A percentile compares a stretch with the other conserved stretches of the same genome.
These are phyloP conservation scores for Geranium rotundifolium DNA, from an alignment of 345 rosid genomes.

Conservation along the genomic window DNA sequence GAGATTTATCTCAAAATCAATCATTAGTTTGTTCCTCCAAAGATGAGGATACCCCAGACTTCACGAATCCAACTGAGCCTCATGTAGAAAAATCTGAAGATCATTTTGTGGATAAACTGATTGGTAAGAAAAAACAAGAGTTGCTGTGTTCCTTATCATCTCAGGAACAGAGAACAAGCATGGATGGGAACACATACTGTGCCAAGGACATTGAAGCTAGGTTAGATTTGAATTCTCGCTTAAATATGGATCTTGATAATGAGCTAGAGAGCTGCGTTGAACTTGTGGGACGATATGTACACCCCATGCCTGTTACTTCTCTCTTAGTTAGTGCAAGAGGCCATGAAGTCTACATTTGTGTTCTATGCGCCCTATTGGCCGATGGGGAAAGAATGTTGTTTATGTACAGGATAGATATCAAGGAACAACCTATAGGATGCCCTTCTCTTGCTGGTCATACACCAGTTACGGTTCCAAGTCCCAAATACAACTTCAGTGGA, in stretches of 20 bases:
- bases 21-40: slow-evolving; percentile 13
- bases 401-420: slow-evolving; percentile 45
- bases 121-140: slow-evolving; percentile 17
- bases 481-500: slow-evolving; percentile 28
- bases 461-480: slow-evolving; percentile 31
- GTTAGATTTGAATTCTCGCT: slow-evolving; percentile 22
- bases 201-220: slow-evolving; percentile 19
- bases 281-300: slow-evolving; percentile 71
- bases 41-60: slow-evolving; percentile 15
- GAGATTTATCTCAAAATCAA: slow-evolving; percentile 9
- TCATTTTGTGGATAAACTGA: slow-evolving; percentile 19
- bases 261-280: slow-evolving; percentile 37
- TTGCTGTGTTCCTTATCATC: slow-evolving; percentile 13
- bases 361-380: slow-evolving; percentile 37
- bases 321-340: slow-evolving; percentile 38
- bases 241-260: slow-evolving; percentile 26
- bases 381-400: slow-evolving; percentile 41
- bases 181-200: slow-evolving; percentile 12
- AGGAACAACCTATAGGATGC: slow-evolving; percentile 41
- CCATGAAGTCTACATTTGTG: slow-evolving; percentile 48
- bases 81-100: slow-evolving; percentile 16
- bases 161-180: slow-evolving; percentile 13
- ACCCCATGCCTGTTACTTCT: slow-evolving; percentile 47
- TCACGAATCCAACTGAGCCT: slow-evolving; percentile 15
- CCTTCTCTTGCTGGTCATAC: slow-evolving; percentile 72